Conservation (phyloP, 768 basidiomycete genomes). For the Lentinula sp. region DNA sequence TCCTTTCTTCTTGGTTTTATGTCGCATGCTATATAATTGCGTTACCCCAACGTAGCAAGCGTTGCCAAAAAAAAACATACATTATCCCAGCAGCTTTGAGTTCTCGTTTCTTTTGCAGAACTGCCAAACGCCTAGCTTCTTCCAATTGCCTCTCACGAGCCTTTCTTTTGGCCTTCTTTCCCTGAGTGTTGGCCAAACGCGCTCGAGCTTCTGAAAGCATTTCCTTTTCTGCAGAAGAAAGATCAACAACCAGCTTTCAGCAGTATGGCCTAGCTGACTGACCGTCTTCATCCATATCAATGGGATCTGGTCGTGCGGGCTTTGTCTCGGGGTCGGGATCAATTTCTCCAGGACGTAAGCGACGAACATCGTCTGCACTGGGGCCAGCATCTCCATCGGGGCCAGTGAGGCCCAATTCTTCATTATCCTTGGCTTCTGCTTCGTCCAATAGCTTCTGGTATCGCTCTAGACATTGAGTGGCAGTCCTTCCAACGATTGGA, state of each 20-base stretch:
- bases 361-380: slow-evolving; percentile 87
- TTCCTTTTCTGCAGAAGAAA: slow-evolving; percentile 74
- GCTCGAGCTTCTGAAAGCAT: slow-evolving; percentile 99
- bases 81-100: slow-evolving; percentile 98
- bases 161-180: slow-evolving; percentile 99
- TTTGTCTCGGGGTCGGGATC: slow-evolving; percentile 99
- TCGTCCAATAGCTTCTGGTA: slow-evolving; percentile 98
- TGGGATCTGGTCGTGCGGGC: slow-evolving; percentile 96
- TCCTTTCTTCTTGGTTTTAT: slow-evolving; percentile 92
- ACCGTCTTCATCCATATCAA: slow-evolving; percentile 99
- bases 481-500: slow-evolving; percentile 95
- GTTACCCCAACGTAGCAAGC: background rate
- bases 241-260: slow-evolving; percentile 4
- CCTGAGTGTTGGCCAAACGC: slow-evolving; percentile 96
- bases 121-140: slow-evolving; percentile 89
- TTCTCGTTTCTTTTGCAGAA: slow-evolving; percentile 96
- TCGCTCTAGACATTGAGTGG: slow-evolving; percentile 94
- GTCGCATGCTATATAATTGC: slow-evolving; percentile 60
- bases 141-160: slow-evolving; percentile 96
- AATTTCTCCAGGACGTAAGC: slow-evolving; percentile 91
- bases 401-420: slow-evolving; percentile 87
- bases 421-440: slow-evolving; percentile 93
- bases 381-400: slow-evolving; percentile 78
- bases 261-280: background rate
- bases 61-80: slow-evolving; percentile 33